Evolutionary conservation across 1,139 yeast genomes (phyloP).

Genomic region (Protomyces inundatus): DNA sequence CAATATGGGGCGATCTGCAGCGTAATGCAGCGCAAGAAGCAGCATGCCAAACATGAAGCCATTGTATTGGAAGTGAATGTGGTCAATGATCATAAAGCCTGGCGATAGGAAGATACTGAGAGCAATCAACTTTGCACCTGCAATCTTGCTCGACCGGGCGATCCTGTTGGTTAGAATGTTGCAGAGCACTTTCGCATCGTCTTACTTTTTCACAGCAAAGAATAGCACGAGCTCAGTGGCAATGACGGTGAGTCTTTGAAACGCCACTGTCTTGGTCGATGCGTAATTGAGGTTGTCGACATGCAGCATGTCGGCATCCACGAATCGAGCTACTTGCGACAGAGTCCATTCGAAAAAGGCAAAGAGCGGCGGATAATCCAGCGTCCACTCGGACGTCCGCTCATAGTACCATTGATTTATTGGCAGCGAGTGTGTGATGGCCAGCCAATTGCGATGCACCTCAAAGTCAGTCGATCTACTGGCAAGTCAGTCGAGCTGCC

Average conservation of each 20-base stretch:
- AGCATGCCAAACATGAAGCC: constrained; percentile 87
- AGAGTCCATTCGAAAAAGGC: constrained; percentile 88
- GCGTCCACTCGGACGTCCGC: constrained; percentile 81
- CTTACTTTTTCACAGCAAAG: constrained; percentile 64
- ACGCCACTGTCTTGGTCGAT: constrained; percentile 61
- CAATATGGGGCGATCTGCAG: constrained; percentile 50
- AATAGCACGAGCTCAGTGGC: constrained; percentile 68
- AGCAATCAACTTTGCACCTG: constrained; percentile 41
- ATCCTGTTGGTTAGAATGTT: not conserved
- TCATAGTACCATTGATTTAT: constrained; percentile 77
- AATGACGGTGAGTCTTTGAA: constrained; percentile 77
- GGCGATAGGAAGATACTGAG: constrained; percentile 83
- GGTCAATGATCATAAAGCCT: constrained; percentile 80
- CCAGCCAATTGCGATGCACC: constrained; percentile 95
- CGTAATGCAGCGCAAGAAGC: constrained; percentile 65
- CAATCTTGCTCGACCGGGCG: not conserved
- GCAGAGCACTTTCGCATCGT: constrained; percentile 31
- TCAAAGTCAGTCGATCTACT: constrained; percentile 87
- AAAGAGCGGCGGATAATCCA: constrained; percentile 96
- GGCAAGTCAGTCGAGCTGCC: not conserved
- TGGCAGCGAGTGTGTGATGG: constrained; percentile 78
- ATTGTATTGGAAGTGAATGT: constrained; percentile 90
- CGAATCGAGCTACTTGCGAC: constrained; percentile 62
- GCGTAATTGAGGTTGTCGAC: constrained; percentile 80
- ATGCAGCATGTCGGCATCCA: constrained; percentile 40